Percentiles rank a stretch among this genome's conserved stretches.
phyloP scores from a whole-genome alignment of 2,329 filamentous ascomycete species.

The Aspergillus costaricaensis region DNA sequence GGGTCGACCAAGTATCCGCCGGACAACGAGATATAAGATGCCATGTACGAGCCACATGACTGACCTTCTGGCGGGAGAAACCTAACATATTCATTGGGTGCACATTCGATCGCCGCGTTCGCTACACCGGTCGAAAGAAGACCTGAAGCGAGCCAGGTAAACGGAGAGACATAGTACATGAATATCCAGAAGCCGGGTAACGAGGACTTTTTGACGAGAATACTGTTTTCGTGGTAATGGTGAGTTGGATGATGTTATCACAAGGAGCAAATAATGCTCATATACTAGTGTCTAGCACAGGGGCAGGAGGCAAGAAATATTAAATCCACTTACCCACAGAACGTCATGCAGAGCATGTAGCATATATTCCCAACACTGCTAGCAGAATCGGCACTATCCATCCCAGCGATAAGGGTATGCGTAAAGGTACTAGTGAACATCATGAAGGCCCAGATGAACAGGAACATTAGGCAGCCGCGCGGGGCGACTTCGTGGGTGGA shows the following conservation, averaged over 20 bases:
- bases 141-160: conserved; percentile 61
- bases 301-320: too few species aligned
- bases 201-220: too few species aligned
- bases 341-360: conserved; percentile 11
- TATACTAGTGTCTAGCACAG: background rate
- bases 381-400: conserved; percentile 5
- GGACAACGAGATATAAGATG: too few species aligned
- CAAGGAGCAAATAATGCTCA: conserved; percentile 15
- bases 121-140: conserved; percentile 59
- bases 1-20: too few species aligned
- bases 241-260: background rate
- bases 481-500: too few species aligned
- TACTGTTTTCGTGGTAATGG: too few species aligned
- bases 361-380: conserved; percentile 3
- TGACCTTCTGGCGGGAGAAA: too few species aligned
- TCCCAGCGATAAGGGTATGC: conserved; percentile 64
- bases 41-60: too few species aligned
- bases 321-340: too few species aligned
- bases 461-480: conserved; percentile 47
- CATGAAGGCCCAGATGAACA: conserved; percentile 65
- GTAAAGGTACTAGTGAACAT: conserved; percentile 70
- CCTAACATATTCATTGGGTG: too few species aligned
- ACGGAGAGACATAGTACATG: conserved; percentile 17
- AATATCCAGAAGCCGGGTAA: conserved; percentile 18
- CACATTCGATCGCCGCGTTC: too few species aligned